Evolutionary conservation across 305 asterid species (phyloP).

Genomic region (Fraxinus sp.): DNA sequence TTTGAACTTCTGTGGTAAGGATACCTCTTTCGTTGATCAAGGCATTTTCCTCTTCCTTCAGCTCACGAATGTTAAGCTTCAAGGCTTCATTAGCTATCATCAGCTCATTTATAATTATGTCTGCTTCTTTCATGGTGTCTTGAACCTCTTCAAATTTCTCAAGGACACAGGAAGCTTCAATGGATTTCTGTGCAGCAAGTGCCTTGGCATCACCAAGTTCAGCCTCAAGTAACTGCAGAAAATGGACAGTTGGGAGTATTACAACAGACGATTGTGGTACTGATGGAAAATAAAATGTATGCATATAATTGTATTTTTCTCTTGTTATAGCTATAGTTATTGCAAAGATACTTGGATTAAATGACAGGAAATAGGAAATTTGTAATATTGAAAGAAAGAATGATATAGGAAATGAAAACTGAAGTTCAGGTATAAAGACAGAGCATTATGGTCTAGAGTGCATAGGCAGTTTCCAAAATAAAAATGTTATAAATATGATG

Average conservation of each 20-base stretch:
- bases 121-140: conserved; percentile 87
- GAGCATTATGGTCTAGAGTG: neutral
- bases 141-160: conserved; percentile 91
- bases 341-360: neutral
- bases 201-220: conserved; percentile 84
- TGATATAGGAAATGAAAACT: neutral
- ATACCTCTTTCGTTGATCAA: conserved; percentile 42
- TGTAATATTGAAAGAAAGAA: neutral
- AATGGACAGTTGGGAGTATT: conserved; percentile 1
- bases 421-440: neutral
- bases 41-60: conserved; percentile 51
- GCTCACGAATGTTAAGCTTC: conserved; percentile 60
- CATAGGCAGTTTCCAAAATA: neutral
- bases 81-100: conserved; percentile 83
- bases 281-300: neutral
- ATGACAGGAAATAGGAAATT: neutral
- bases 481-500: neutral
- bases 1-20: conserved; percentile 52
- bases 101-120: conserved; percentile 82
- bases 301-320: neutral
- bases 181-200: conserved; percentile 71
- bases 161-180: conserved; percentile 79
- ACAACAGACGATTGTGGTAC: conserved; percentile 6
- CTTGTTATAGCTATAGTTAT: neutral
- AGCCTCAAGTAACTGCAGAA: conserved; percentile 66